Percentiles rank a stretch among this genome's conserved stretches.
These are phyloP conservation scores for Pisolithus marmoratus DNA, from an alignment of 768 basidiomycete genomes.

Conservation along the genomic window DNA sequence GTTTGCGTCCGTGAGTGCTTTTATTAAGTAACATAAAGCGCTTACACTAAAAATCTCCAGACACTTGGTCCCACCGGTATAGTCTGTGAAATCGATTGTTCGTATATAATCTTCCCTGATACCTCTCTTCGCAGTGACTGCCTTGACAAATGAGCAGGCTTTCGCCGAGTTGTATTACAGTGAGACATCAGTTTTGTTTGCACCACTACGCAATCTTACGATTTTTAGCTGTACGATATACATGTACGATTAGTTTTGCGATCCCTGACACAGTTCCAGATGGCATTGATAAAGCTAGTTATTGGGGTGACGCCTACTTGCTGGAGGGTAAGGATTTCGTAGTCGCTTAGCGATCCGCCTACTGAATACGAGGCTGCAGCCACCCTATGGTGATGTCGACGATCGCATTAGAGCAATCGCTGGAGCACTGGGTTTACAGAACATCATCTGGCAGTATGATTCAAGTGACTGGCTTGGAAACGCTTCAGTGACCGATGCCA, in stretches of 20 bases:
- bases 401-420: conserved; percentile 73
- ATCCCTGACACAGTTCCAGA: conserved; percentile 20
- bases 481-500: conserved; percentile 37
- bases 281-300: conserved; percentile 52
- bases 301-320: conserved; percentile 53
- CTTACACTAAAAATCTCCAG: conserved; percentile 4
- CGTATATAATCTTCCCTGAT: background rate
- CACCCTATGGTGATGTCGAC: conserved; percentile 66
- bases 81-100: conserved; percentile 32
- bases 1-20: conserved; percentile 54
- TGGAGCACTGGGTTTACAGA: conserved; percentile 58
- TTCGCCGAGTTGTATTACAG: conserved; percentile 80
- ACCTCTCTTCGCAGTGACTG: conserved; percentile 40
- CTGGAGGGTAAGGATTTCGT: conserved; percentile 42
- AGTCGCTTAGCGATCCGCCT: background rate
- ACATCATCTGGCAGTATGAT: conserved; percentile 69
- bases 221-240: conserved; percentile 19
- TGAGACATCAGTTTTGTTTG: conserved; percentile 20
- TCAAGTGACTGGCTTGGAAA: conserved; percentile 71
- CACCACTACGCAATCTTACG: background rate
- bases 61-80: conserved; percentile 36
- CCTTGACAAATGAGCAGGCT: conserved; percentile 54
- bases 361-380: conserved; percentile 25
- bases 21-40: background rate
- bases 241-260: background rate